Base-by-base conservation (phyloP, 495 filamentous ascomycete species). In the Echria macrotheca region DNA sequence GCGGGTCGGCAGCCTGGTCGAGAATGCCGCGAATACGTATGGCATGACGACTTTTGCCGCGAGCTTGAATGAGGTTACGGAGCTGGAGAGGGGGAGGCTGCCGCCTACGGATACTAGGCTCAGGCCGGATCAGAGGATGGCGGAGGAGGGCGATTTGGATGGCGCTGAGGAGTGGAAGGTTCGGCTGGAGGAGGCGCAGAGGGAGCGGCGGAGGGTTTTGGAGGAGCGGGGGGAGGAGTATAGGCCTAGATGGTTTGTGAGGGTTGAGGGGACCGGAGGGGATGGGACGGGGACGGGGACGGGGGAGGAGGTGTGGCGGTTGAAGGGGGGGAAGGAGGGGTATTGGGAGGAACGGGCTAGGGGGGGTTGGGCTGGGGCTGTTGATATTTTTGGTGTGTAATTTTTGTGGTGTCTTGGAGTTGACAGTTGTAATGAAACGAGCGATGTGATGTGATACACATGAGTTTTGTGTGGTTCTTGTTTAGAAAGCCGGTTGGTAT, bases 1-100 rank as follows among this genome's bases (percentile, higher is more conserved):
- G 93, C 75, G 67, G 1, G 86, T 74, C 0, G 90, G 86, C 1
- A 62, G 78, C 0, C 77, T 96, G 0, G 89, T 95, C 12, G 78
- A 83, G 6, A 81, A 87, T 47, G 79, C 89, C 0, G 61, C 81
- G 10, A 83, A 82, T 42, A 83, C 84, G 22, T 98, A 96, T 60
- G 93, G 93, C 1, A 74, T 96, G 50, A 93, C 93, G 0, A 68
- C 74, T 4, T 98, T 97, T 55, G 91, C 93, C 0, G 90, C 89
- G 0, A 59, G 76, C 6, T 72, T 98, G 4, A 98, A 98, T 58
- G 87, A 98, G 63, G 80, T 94, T 41, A 97, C 94, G 0, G 46
- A 73, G 0, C 72, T 96, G 9, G 93, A 98, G 63, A 72, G 81
- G 33, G 75, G 72, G 0, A 78, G 77, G 22, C 66, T 94, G 1